Evolutionary conservation across 441 rosid genomes (phyloP), one percentile per base, ranked within the genome.

Genomic region (Capsella rubella): DNA sequence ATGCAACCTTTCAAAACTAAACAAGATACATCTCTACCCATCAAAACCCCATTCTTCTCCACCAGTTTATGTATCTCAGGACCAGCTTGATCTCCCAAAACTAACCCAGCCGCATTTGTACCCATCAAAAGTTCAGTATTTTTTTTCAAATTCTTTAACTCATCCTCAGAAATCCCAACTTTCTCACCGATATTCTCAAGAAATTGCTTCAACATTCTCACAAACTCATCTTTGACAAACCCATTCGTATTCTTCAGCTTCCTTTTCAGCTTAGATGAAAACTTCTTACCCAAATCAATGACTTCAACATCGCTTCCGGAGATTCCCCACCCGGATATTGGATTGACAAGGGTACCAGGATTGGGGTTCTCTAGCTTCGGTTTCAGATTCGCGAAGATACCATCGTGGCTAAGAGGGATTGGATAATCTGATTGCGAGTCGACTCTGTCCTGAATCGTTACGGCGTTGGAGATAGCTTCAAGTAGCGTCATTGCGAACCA

Each of bases 1-100:
- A 87, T 10, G 80, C 87, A 92, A 0, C 82, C 93, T 76, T 89
- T 90, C 86, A 89, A 80, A 68, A 95, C 82, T 82, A 95, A 82
- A 72, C 83, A 84, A 32, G 69, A 77, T 27, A 86, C 83, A 64
- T 87, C 87, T 47, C 78, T 75, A 67, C 94, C 91, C 86, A 88
- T 79, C 25, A 64, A 6, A 64, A 64, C 53, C 42, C 80, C 71
- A 31, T 21, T 56, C 2, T 57, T 66, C 78, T 82, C 83, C 58
- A 92, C 82, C 79, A 89, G 67, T 39, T 83, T 86, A 90, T 89
- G 87, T 13, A 86, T 62, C 75, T 78, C 85, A 34, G 86, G 69
- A 69, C 73, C 69, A 58, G 85, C 29, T 79, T 87, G 84, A 2
- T 84, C 90, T 67, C 88, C 90, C 83, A 82, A 78, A 50, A 93